Evolutionary conservation across 2,329 filamentous ascomycete genomes (phyloP), one percentile per base, ranked within the genome.

Genomic region (Zarea fungicola): DNA sequence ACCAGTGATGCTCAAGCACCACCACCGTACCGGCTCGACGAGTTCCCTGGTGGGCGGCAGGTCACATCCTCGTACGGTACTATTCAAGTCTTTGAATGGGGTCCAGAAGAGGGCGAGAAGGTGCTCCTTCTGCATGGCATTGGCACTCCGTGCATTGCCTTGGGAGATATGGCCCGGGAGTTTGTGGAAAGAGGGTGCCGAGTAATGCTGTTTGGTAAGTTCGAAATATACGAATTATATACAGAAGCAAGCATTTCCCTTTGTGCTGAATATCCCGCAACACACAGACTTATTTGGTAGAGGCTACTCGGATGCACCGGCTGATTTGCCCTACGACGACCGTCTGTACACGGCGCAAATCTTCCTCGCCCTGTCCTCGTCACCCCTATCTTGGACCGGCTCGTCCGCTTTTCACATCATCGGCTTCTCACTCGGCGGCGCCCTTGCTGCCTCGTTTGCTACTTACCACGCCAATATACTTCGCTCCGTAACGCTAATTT

Each of bases 371-470:
- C 68, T 88, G n/a, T 72, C 78, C 1, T 86, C 83, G 1, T 87
- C 84, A 0, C 64, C 68, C 1, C 60, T 85, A 3, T 50, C 73
- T 1, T 87, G 83, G 83, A 67, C 66, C 4, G 63, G 68, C 25
- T 68, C 71, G 44, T 69, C 69, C 7, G 74, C 73, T 45, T 92
- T 93, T 64, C 80, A 82, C 52, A 68, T 95, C 6, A 68, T 90
- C 4, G 89, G 89, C 2, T 95, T 93, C 64, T 90, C 85, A 0
- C 74, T 95, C 0, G 89, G 89, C 39, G 89, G 89, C 29, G 86
- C 84, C 13, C 77, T 95, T 34, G 76, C 79, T 1, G 82, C 81
- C 9, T 75, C 81, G 18, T 92, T 93, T 60, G 78, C 86, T 1
- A 75, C 78, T 1, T 81, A 81, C 60, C 87, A 89, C 59, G 80